Conservation (phyloP, 2,329 filamentous ascomycete species). For the Fonsecaea pugnacius region DNA sequence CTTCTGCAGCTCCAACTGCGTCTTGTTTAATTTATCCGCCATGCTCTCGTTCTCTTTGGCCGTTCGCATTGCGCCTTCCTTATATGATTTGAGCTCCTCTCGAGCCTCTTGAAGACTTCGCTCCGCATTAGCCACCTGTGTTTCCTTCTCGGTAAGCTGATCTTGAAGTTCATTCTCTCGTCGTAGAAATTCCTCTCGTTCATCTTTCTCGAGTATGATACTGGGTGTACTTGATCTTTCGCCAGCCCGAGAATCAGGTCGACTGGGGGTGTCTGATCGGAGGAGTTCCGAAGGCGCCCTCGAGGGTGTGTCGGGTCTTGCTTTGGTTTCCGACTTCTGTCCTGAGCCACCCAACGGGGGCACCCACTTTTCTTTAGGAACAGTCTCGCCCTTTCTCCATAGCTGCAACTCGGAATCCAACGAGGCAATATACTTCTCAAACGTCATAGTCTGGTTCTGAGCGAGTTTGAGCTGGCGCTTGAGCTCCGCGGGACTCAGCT, state of each 20-base stretch:
- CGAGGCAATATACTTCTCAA: slow-evolving; percentile 81
- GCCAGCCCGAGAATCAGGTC: slow-evolving; percentile 69
- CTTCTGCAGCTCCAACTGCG: slow-evolving; percentile 96
- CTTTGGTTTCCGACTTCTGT: slow-evolving; percentile 53
- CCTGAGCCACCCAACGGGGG: slow-evolving; percentile 55
- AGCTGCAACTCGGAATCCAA: slow-evolving; percentile 82
- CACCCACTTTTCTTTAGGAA: slow-evolving; percentile 89
- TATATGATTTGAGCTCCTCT: slow-evolving; percentile 82
- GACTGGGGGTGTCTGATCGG: slow-evolving; percentile 54
- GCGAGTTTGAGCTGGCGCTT: slow-evolving; percentile 92
- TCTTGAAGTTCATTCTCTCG: slow-evolving; percentile 97
- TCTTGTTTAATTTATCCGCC: slow-evolving; percentile 82
- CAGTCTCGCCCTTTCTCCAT: slow-evolving; percentile 86
- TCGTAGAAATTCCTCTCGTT: slow-evolving; percentile 91
- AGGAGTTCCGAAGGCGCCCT: slow-evolving; percentile 58
- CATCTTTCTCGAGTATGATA: slow-evolving; percentile 88
- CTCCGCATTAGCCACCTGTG: slow-evolving; percentile 76
- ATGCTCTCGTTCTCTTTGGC: slow-evolving; percentile 90
- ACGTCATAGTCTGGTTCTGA: slow-evolving; percentile 84
- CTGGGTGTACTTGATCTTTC: slow-evolving; percentile 87
- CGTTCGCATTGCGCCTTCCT: slow-evolving; percentile 80
- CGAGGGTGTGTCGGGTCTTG: slow-evolving; percentile 62
- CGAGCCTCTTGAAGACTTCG: slow-evolving; percentile 79
- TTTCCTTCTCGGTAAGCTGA: slow-evolving; percentile 91
- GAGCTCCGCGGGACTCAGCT: slow-evolving; percentile 92